Percentiles rank a stretch among this genome's conserved stretches.
phyloP scores from a whole-genome alignment of 2,329 filamentous ascomycete genomes.

The Diaporthe vexans region DNA sequence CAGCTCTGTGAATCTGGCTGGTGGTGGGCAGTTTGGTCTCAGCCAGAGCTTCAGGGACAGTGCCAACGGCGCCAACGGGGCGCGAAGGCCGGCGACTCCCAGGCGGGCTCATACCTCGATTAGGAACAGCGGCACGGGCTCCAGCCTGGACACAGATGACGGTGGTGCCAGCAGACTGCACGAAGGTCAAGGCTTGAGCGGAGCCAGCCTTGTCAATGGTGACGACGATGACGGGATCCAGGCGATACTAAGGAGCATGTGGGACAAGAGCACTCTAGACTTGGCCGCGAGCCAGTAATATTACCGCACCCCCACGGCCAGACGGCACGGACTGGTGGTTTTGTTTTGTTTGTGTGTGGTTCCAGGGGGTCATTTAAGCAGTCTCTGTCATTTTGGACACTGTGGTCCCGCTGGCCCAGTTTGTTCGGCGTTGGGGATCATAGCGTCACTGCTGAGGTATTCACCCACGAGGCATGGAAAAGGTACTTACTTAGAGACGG shows the following conservation, averaged over 20 bases:
- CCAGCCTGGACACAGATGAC: conserved; percentile 63
- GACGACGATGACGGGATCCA: conserved; percentile 66
- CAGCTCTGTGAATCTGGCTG: conserved; percentile 49
- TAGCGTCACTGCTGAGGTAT: conserved; percentile 10
- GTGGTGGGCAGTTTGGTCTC: conserved; percentile 50
- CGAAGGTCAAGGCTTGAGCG: conserved; percentile 60
- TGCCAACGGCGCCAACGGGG: conserved; percentile 32
- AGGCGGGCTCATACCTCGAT: conserved; percentile 40
- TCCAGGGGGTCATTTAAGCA: background rate
- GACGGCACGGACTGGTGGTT: background rate
- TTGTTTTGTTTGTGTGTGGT: background rate
- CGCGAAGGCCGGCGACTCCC: conserved; percentile 35
- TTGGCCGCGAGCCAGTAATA: conserved; percentile 67
- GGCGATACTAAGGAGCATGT: conserved; percentile 68
- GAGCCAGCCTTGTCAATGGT: conserved; percentile 63
- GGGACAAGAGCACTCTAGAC: conserved; percentile 71
- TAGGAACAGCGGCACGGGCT: conserved; percentile 47
- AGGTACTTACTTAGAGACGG: background rate
- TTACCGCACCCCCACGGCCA: conserved; percentile 32
- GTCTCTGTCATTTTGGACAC: background rate
- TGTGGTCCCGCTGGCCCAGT: conserved; percentile 14
- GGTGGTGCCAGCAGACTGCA: conserved; percentile 52
- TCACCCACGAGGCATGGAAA: conserved; percentile 12
- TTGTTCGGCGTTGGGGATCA: conserved; percentile 28
- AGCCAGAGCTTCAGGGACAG: conserved; percentile 55